Percentiles rank a stretch among this genome's conserved stretches.
These are phyloP conservation scores for Trametes gibbosa DNA, from an alignment of 768 basidiomycete species.

Conservation along the genomic window DNA sequence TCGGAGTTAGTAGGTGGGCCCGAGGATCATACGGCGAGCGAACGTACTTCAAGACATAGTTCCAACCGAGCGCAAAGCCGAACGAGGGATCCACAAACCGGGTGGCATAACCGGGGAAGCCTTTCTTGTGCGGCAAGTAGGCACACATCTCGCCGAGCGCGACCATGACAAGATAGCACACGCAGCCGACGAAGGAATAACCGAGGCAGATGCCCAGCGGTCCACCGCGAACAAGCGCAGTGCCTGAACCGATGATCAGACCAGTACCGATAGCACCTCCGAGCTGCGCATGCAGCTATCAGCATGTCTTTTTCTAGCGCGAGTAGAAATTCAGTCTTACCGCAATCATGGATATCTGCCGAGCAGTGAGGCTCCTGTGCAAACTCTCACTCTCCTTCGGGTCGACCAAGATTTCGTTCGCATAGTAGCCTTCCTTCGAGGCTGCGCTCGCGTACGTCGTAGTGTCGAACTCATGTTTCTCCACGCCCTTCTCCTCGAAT, in stretches of 20 bases:
- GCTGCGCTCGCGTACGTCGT: background rate
- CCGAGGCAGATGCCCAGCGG: constrained; percentile 46
- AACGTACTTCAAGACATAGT: constrained; percentile 54
- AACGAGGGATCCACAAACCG: constrained; percentile 68
- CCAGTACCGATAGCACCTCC: constrained; percentile 35
- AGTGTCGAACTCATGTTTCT: background rate
- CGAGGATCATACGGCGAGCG: no score
- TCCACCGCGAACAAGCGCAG: constrained; percentile 54
- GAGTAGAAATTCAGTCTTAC: constrained; percentile 18
- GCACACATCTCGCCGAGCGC: constrained; percentile 39
- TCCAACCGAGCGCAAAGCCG: constrained; percentile 65
- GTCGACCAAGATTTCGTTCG: constrained; percentile 19
- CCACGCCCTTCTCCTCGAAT: constrained; percentile 6
- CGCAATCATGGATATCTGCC: constrained; percentile 41
- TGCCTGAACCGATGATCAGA: constrained; percentile 46
- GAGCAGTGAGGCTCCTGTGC: constrained; percentile 34
- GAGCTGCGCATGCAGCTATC: constrained; percentile 20
- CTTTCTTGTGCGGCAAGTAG: constrained; percentile 57
- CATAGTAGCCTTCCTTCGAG: constrained; percentile 14
- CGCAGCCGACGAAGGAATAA: constrained; percentile 49
- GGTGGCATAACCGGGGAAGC: constrained; percentile 54
- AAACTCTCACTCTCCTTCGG: constrained; percentile 30
- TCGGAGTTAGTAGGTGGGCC: background rate
- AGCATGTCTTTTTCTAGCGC: background rate
- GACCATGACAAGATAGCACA: constrained; percentile 61